Percentiles rank a stretch among this genome's conserved stretches.
Evolutionary conservation across 2,329 filamentous ascomycete genomes (phyloP).

Genomic region (Epichloe sp.): DNA sequence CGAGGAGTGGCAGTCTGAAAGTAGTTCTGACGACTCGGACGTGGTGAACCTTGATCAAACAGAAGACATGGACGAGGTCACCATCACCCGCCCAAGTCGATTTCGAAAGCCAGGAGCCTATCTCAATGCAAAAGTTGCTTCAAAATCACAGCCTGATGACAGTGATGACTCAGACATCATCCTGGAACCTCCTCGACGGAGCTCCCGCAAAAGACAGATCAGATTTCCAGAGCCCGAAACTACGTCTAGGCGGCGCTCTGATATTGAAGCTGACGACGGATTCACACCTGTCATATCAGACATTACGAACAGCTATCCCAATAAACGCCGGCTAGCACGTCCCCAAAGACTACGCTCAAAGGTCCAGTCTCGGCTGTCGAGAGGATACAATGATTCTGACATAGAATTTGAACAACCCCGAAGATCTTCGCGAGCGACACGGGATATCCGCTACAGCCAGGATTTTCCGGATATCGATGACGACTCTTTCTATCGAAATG

Average conservation of each 20-base stretch:
- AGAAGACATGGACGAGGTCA: slow-evolving; percentile 12
- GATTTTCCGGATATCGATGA: slow-evolving; percentile 46
- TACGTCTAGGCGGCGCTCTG: slow-evolving; percentile 2
- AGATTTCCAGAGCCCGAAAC: background rate
- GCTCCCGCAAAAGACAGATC: slow-evolving; percentile 2
- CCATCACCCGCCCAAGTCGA: background rate
- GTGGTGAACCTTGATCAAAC: slow-evolving; percentile 14
- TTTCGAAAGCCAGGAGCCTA: background rate
- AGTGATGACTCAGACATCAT: slow-evolving; percentile 2
- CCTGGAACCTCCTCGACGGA: slow-evolving; percentile 7
- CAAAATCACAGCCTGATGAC: slow-evolving; percentile 3
- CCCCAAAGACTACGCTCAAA: slow-evolving; percentile 11
- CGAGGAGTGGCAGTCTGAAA: slow-evolving; percentile 17
- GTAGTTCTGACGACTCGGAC: slow-evolving; percentile 12
- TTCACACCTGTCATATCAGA: slow-evolving; percentile 24
- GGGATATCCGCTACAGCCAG: slow-evolving; percentile 29
- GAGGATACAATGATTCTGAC: slow-evolving; percentile 24
- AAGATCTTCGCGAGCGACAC: slow-evolving; percentile 34
- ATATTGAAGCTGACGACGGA: slow-evolving; percentile 23
- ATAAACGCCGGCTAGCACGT: slow-evolving; percentile 10
- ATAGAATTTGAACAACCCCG: slow-evolving; percentile 42
- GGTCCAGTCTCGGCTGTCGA: slow-evolving; percentile 7
- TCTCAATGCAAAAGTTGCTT: background rate
- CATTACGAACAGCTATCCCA: slow-evolving; percentile 13
- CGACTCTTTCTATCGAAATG: slow-evolving; percentile 38